A percentile compares a stretch with the other conserved stretches of the same genome.
Conservation (phyloP, 768 basidiomycete genomes). For the Lactifluus echinatus region DNA sequence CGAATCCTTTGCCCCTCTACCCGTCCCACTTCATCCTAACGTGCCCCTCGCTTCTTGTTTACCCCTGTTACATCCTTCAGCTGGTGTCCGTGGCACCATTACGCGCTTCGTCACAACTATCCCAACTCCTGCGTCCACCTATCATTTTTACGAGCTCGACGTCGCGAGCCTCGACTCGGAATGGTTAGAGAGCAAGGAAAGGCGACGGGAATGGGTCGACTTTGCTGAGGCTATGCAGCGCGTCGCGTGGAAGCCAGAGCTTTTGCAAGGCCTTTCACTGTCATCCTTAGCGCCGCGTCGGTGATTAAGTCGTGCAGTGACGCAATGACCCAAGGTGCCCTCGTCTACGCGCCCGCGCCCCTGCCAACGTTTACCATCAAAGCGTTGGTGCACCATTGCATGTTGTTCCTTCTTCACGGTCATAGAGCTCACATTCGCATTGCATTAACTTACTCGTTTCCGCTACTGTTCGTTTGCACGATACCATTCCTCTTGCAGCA, state of each 20-base stretch:
- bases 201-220: conserved; percentile 82
- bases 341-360: not conserved
- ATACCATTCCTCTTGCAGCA: conserved; percentile 16
- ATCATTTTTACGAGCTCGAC: conserved; percentile 88
- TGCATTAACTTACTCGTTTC: conserved; percentile 19
- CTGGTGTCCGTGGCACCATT: conserved; percentile 81
- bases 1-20: conserved; percentile 74
- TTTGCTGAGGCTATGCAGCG: conserved; percentile 70
- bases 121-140: conserved; percentile 67
- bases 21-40: conserved; percentile 68
- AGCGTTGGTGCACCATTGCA: not conserved
- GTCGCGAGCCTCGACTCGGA: conserved; percentile 66
- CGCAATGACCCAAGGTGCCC: not conserved
- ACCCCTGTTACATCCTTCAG: conserved; percentile 35
- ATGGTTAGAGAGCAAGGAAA: conserved; percentile 76
- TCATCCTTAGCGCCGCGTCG: conserved; percentile 60
- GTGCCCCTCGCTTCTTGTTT: conserved; percentile 35
- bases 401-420: not conserved
- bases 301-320: conserved; percentile 23
- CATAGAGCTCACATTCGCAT: conserved; percentile 17
- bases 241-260: conserved; percentile 79
- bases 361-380: not conserved
- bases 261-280: conserved; percentile 63
- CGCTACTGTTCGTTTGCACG: conserved; percentile 15
- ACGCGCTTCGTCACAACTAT: conserved; percentile 81